Percentiles rank a stretch among this genome's conserved stretches.
phyloP scores from a whole-genome alignment of 164 flowering plant genomes.

The Saururus chinensis region DNA sequence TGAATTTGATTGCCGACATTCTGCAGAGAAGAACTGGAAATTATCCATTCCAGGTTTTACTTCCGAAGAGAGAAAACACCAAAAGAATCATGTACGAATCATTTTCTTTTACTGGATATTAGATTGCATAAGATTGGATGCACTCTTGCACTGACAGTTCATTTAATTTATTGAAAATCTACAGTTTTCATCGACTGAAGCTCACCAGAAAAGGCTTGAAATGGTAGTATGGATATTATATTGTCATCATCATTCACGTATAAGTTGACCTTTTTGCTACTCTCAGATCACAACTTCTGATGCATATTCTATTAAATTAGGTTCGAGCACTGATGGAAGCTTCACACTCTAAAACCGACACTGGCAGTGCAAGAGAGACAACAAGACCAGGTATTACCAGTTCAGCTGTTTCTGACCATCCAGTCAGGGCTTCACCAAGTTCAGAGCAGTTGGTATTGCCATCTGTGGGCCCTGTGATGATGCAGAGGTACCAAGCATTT shows the following conservation, averaged over 20 bases:
- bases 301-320: slow-evolving; percentile 19
- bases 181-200: slow-evolving; percentile 48
- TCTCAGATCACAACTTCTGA: background rate
- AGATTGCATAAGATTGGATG: background rate
- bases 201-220: slow-evolving; percentile 63
- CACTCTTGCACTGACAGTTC: background rate
- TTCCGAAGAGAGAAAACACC: slow-evolving; percentile 55
- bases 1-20: background rate
- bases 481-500: slow-evolving; percentile 53
- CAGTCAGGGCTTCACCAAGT: slow-evolving; percentile 45
- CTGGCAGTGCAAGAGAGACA: slow-evolving; percentile 31
- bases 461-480: slow-evolving; percentile 40
- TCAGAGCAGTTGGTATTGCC: slow-evolving; percentile 60
- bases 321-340: slow-evolving; percentile 52
- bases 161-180: slow-evolving; percentile 1
- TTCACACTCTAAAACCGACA: slow-evolving; percentile 30
- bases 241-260: background rate
- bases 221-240: slow-evolving; percentile 28
- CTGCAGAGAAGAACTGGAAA: slow-evolving; percentile 85
- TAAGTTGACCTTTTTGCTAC: background rate
- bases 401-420: slow-evolving; percentile 36
- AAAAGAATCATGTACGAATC: slow-evolving; percentile 12
- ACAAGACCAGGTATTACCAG: slow-evolving; percentile 37
- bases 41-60: slow-evolving; percentile 79
- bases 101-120: background rate